Conservation (phyloP, 1,284 basidiomycete genomes). For the Cystobasidium sp. region DNA sequence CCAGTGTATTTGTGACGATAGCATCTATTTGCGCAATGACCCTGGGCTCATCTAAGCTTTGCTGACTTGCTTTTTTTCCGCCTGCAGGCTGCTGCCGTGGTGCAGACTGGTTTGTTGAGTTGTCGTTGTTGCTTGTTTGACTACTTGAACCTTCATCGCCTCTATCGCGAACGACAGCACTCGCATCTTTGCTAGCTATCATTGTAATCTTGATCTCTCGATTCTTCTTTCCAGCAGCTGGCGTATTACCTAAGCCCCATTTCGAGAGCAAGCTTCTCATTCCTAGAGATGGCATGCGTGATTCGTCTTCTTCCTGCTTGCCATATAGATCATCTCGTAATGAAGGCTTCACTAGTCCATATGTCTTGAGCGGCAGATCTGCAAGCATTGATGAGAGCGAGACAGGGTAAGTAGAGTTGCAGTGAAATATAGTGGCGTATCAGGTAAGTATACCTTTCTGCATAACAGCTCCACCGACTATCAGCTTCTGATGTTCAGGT, state of each 20-base stretch:
- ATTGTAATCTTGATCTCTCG: slow-evolving; percentile 38
- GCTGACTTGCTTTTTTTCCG: slow-evolving; percentile 2
- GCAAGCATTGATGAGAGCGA: not conserved
- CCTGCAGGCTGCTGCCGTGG: not conserved
- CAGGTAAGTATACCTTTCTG: slow-evolving; percentile 14
- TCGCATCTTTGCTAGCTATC: slow-evolving; percentile 41
- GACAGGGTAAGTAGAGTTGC: not conserved
- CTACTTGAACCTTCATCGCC: slow-evolving; percentile 11
- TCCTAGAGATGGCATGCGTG: slow-evolving; percentile 17
- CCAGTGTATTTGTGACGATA: slow-evolving; percentile 25
- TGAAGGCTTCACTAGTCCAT: slow-evolving; percentile 38
- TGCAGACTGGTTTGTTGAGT: not conserved
- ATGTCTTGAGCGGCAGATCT: slow-evolving; percentile 42
- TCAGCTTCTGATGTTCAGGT: slow-evolving; percentile 49
- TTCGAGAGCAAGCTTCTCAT: slow-evolving; percentile 28
- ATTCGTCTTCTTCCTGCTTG: slow-evolving; percentile 28
- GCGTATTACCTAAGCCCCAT: slow-evolving; percentile 36
- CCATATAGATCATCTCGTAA: slow-evolving; percentile 27
- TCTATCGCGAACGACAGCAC: slow-evolving; percentile 33
- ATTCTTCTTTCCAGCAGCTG: slow-evolving; percentile 26
- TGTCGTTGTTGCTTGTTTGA: not conserved
- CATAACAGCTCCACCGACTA: slow-evolving; percentile 39
- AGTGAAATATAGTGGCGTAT: not conserved
- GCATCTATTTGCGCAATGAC: slow-evolving; percentile 36
- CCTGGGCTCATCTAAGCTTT: slow-evolving; percentile 27